These are phyloP conservation scores for Eimeria mitis DNA, from an alignment of 169 alveolate species.

Conservation along the genomic window DNA sequence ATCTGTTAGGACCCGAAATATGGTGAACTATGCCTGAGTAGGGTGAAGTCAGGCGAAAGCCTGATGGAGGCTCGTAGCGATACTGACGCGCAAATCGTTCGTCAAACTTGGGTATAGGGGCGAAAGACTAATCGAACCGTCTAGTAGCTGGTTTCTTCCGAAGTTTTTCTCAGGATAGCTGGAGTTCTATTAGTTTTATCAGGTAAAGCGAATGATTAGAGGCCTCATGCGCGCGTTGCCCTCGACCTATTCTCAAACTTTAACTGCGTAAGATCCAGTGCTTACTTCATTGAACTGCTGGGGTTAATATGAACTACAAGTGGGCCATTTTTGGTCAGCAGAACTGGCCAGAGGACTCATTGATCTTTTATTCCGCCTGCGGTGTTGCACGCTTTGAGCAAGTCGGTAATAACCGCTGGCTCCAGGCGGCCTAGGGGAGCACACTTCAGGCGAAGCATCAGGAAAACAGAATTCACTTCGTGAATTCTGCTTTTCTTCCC, in stretches of 20 bases:
- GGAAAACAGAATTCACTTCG: no score
- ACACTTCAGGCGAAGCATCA: no score
- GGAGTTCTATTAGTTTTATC: constrained; percentile 91
- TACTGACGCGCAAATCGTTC: constrained; percentile 96
- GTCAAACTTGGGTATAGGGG: constrained; percentile 96
- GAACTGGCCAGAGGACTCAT: no score
- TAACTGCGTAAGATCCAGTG: constrained; percentile 13
- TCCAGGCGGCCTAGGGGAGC: no score
- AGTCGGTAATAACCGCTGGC: no score
- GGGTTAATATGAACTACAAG: constrained; percentile 92
- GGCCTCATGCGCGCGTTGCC: constrained; percentile 89
- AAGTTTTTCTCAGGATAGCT: constrained; percentile 97
- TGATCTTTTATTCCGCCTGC: no score
- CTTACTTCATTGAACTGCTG: constrained; percentile 82
- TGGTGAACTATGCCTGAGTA: constrained; percentile 96
- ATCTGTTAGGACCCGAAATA: constrained; percentile 96
- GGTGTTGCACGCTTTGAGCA: no score
- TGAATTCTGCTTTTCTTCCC: no score
- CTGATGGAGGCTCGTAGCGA: constrained; percentile 96
- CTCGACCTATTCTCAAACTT: constrained; percentile 91
- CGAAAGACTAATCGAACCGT: constrained; percentile 96
- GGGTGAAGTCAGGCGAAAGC: constrained; percentile 96
- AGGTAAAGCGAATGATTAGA: constrained; percentile 95
- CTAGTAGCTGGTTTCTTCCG: constrained; percentile 97
- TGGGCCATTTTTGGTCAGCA: constrained; percentile 97